Evolutionary conservation across 2,329 filamentous ascomycete species (phyloP).

Genomic region (Spiromastix sp.): DNA sequence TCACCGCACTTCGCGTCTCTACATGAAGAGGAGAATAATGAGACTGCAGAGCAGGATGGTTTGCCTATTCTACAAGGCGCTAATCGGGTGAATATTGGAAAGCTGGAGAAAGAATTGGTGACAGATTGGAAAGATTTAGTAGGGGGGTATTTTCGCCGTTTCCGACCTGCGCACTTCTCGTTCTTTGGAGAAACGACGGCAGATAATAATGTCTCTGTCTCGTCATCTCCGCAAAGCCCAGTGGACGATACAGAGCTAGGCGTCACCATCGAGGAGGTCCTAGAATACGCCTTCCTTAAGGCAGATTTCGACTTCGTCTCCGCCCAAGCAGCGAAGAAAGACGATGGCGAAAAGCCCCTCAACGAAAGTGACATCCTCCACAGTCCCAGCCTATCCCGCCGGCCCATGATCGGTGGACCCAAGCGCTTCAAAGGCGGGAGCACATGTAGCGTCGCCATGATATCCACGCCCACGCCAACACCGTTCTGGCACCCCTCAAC

Average conservation of each 20-base stretch:
- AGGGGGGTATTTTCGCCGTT: conserved; percentile 88
- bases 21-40: neutral
- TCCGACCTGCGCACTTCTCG: conserved; percentile 70
- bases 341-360: conserved; percentile 64
- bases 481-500: conserved; percentile 93
- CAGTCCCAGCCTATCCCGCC: conserved; percentile 39
- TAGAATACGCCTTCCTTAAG: conserved; percentile 87
- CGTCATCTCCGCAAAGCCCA: conserved; percentile 7
- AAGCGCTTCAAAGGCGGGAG: conserved; percentile 86
- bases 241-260: conserved; percentile 22
- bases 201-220: conserved; percentile 23
- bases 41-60: conserved; percentile 10
- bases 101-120: conserved; percentile 62
- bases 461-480: conserved; percentile 81
- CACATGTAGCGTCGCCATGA: conserved; percentile 78
- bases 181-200: conserved; percentile 26
- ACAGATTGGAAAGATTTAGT: conserved; percentile 71
- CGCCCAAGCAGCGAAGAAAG: conserved; percentile 74
- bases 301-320: conserved; percentile 91
- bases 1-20: neutral
- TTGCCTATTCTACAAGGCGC: conserved; percentile 43
- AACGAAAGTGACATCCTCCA: conserved; percentile 80
- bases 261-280: conserved; percentile 43
- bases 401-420: conserved; percentile 54
- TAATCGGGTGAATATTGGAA: conserved; percentile 51